Conservation (phyloP, 345 rosid genomes). For the Murraya paniculata region DNA sequence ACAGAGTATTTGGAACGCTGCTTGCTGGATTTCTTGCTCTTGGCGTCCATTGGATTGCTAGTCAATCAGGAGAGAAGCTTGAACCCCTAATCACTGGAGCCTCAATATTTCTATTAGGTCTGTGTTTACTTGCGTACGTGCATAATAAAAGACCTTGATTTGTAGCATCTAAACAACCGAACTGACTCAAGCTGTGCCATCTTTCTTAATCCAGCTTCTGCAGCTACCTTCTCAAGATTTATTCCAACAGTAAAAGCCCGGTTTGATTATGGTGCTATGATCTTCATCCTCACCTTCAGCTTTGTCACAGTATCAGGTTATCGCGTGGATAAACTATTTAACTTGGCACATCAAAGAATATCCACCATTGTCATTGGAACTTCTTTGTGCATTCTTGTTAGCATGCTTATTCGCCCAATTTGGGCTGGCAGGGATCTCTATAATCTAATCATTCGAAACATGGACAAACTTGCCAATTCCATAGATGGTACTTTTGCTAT, state of each 20-base stretch:
- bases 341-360: slow-evolving; percentile 33
- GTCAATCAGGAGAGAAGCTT: slow-evolving; percentile 28
- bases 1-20: slow-evolving; percentile 41
- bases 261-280: slow-evolving; percentile 45
- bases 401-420: slow-evolving; percentile 38
- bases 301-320: slow-evolving; percentile 39
- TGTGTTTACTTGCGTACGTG: background rate
- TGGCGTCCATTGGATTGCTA: slow-evolving; percentile 47
- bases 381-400: slow-evolving; percentile 32
- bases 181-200: background rate
- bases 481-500: slow-evolving; percentile 28
- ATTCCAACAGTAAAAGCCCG: slow-evolving; percentile 32
- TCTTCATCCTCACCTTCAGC: slow-evolving; percentile 50
- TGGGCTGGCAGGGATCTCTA: slow-evolving; percentile 44
- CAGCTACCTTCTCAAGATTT: slow-evolving; percentile 42
- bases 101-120: slow-evolving; percentile 44
- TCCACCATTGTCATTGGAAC: slow-evolving; percentile 40
- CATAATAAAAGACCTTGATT: background rate
- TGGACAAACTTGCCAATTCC: slow-evolving; percentile 42
- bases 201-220: slow-evolving; percentile 27
- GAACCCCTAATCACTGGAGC: slow-evolving; percentile 38
- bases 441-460: slow-evolving; percentile 21
- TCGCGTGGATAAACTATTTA: slow-evolving; percentile 31
- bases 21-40: slow-evolving; percentile 48
- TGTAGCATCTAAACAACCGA: background rate